Base-by-base conservation (phyloP, 257 asterid species). In the Asclepias syriaca region DNA sequence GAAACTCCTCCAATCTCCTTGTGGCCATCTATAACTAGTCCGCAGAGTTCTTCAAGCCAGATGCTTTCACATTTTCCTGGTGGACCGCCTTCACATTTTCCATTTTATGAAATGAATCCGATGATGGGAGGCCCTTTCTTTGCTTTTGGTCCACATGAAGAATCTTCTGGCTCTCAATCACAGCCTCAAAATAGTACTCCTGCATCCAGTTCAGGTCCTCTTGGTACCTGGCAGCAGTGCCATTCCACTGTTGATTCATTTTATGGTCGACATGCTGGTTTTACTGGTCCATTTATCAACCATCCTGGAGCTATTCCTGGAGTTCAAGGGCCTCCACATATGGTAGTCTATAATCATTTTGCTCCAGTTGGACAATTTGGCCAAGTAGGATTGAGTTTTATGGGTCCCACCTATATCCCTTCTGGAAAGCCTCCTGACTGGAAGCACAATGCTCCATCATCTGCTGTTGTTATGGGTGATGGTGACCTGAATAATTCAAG, bases 301-400 rank as follows among this genome's bases (percentile, higher is more conserved):
- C 89, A 93, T 8, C 89, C 95, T 72, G 91, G 96, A 72, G 89
- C 92, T 55, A 87, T 93, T 72, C 87, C 91, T 71, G 99, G 98
- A 75, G 96, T 91, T 80, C 96, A 88, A 76, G 97, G 93, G 18
- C 87, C 92, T 39, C 96, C 98, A 1, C 98, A 93, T 75, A 90
- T 95, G 98, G 99, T 92, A 77, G 96, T 95, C 68, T 95, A 92
- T 68, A 92, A 95, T 77, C 99, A 92, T 87, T 95, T 95, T 88
- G 90, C 97, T 68, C 98, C 99, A 19, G 96, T 91, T 72, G 97
- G 97, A 76, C 99, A 90, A 74, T 95, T 86, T 66, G 98, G 99
- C 45, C 99, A 88, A 82, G 96, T 95, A 59, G 98, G 99, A 78
- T 82, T 95, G 86, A 92, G 98, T 85, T 92, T 89, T 78, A 90